Conservation (phyloP, 225 moss, liverwort and hornwort species). For the Physcomitrium patens region DNA sequence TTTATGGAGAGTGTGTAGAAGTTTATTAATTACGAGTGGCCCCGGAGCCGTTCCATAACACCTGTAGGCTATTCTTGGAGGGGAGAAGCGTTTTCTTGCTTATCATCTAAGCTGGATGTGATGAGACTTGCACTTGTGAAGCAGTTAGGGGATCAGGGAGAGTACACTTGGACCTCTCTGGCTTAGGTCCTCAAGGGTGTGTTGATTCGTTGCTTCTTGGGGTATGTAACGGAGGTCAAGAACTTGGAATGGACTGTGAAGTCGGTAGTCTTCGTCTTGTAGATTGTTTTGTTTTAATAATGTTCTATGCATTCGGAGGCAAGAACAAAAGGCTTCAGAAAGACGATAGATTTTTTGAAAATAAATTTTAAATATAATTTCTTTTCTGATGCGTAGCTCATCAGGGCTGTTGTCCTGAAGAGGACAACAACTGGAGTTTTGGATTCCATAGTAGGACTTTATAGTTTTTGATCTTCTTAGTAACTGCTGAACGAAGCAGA, state of each 20-base stretch:
- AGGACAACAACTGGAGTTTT: no score
- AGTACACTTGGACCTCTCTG: background rate
- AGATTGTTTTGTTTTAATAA: background rate
- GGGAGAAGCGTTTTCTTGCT: constrained; percentile 17
- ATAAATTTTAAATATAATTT: no score
- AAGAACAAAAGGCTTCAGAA: no score
- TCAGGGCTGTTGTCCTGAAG: no score
- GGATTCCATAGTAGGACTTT: no score
- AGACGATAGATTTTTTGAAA: no score
- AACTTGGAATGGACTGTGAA: background rate
- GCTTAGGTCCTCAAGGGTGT: background rate
- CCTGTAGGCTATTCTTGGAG: constrained; percentile 9
- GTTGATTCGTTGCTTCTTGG: background rate
- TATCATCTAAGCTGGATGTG: constrained; percentile 19
- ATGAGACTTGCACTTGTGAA: background rate
- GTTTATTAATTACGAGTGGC: no score
- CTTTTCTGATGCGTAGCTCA: no score
- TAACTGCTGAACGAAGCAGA: no score
- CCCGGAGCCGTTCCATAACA: background rate
- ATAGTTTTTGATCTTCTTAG: no score
- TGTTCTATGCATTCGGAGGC: background rate
- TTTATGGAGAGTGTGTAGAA: background rate
- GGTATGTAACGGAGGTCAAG: constrained; percentile 15
- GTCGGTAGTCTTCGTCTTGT: background rate
- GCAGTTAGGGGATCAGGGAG: constrained; percentile 24